Base-by-base conservation (phyloP, 2,329 filamentous ascomycete genomes). In the Fonsecaea erecta region DNA sequence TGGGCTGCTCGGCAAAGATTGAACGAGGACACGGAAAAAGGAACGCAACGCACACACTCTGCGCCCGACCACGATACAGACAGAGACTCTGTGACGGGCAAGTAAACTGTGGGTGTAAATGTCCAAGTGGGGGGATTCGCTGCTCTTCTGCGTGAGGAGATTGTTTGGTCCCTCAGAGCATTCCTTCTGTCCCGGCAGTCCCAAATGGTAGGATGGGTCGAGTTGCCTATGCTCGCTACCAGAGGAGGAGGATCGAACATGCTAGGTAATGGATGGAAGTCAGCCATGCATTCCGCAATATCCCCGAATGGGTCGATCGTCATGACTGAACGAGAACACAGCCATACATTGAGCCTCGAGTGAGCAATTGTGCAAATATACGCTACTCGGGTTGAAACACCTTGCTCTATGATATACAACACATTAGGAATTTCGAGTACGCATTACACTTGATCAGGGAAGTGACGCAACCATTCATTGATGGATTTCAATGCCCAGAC, bases 1-100 rank as follows among this genome's bases (percentile, higher is more conserved):
- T 35, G 70, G 68, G 0, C 54, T 72, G 52, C 52, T 72, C 24
- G 63, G 62, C 21, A 66, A 67, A 35, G 68, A 71, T 26, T 69
- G 60, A 70, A 46, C 3, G 4, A 5, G 8, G 43, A 24, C 21
- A 48, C 43, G 12, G n/a, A 3, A 2, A n/a, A 53, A 9, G 9
- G 32, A 26, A 48, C 3, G n/a, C n/a, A 21, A 46, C 6, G 18
- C 40, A 48, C 9, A 14, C 43, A 24, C 18, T 46, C 40, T 8
- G 1, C 18, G 16, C 16, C 43, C 11, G 6, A 8, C 11, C 18
- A 9, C 3, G 8, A 26, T 14, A 14, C 7, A 24, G 43, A 24
- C 11, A 24, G 43, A 12, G 18, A 24, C 43, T 14, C n/a, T n/a
- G n/a, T n/a, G n/a, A n/a, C n/a, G n/a, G 18, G 9, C 43, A 3